phyloP scores from a whole-genome alignment of 345 rosid species.

The Aurinia saxatilis region DNA sequence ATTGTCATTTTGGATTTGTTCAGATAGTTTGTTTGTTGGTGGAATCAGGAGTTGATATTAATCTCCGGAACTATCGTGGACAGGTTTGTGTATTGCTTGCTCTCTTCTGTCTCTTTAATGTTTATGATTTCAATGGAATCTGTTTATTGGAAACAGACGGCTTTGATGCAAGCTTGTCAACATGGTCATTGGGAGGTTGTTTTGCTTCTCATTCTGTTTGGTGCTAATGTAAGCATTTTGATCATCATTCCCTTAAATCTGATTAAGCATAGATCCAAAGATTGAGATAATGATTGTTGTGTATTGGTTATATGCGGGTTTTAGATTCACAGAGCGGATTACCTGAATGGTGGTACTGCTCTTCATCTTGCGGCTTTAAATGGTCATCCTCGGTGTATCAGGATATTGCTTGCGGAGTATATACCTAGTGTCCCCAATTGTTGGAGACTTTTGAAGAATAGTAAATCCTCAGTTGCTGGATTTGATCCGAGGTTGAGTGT shows the following conservation, averaged over 20 bases:
- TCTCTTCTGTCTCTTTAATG: not conserved
- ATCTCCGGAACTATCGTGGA: constrained; percentile 94
- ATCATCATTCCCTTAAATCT: not conserved
- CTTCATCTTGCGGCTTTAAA: constrained; percentile 89
- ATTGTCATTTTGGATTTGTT: constrained; percentile 2
- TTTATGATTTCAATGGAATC: not conserved
- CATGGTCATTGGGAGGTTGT: constrained; percentile 99
- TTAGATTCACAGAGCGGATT: constrained; percentile 88
- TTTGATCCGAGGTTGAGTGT: constrained; percentile 45
- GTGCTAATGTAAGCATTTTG: constrained; percentile 68
- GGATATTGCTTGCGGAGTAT: constrained; percentile 84
- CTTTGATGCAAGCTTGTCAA: constrained; percentile 99
- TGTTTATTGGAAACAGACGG: constrained; percentile 51
- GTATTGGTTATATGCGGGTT: not conserved
- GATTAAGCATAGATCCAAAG: not conserved
- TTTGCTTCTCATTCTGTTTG: constrained; percentile 73
- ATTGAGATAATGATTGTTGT: constrained; percentile 5
- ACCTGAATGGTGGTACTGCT: constrained; percentile 92
- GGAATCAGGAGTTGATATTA: constrained; percentile 96
- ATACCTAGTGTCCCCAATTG: constrained; percentile 63
- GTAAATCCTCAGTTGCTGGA: constrained; percentile 35
- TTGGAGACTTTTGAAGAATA: constrained; percentile 42
- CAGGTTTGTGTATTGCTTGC: constrained; percentile 46
- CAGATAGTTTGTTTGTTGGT: constrained; percentile 91
- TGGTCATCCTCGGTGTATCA: constrained; percentile 79